phyloP scores from a whole-genome alignment of 371 early-diverging fungal species.

The Neoconidiobolus thromboides region DNA sequence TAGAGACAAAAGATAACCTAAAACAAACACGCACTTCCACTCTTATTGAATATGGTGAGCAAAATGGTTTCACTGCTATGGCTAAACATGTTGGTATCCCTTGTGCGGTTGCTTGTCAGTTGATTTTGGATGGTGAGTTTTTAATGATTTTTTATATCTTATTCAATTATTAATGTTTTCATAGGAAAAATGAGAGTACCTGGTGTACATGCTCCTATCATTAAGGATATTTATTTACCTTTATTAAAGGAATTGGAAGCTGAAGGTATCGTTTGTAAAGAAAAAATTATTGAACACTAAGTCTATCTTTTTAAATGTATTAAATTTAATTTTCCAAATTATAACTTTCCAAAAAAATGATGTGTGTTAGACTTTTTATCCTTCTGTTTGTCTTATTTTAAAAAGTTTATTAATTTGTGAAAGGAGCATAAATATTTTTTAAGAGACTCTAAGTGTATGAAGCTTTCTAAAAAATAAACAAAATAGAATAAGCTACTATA shows the following conservation, averaged over 20 bases:
- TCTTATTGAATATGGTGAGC: conserved; percentile 51
- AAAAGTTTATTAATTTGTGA: too few species aligned
- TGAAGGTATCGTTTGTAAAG: conserved; percentile 32
- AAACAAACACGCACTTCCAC: conserved; percentile 33
- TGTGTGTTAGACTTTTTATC: too few species aligned
- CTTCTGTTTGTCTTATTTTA: too few species aligned
- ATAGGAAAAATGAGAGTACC: conserved; percentile 21
- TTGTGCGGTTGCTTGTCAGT: conserved; percentile 68
- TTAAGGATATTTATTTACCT: conserved; percentile 52
- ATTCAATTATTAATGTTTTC: background rate
- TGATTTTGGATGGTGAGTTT: conserved; percentile 42
- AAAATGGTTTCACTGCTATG: conserved; percentile 65
- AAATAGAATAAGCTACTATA: too few species aligned
- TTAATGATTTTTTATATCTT: background rate
- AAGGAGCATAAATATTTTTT: too few species aligned
- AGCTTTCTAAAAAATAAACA: too few species aligned
- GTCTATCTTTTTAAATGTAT: too few species aligned
- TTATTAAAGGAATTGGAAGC: conserved; percentile 42
- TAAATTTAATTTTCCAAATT: too few species aligned
- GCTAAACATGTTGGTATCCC: conserved; percentile 80
- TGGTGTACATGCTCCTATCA: conserved; percentile 62
- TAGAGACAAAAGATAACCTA: conserved; percentile 26
- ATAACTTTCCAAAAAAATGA: too few species aligned
- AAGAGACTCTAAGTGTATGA: too few species aligned
- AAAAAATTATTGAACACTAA: background rate